Evolutionary conservation across 2,329 filamentous ascomycete species (phyloP), one percentile per base, ranked within the genome.

Genomic region (Massarina eburnea): DNA sequence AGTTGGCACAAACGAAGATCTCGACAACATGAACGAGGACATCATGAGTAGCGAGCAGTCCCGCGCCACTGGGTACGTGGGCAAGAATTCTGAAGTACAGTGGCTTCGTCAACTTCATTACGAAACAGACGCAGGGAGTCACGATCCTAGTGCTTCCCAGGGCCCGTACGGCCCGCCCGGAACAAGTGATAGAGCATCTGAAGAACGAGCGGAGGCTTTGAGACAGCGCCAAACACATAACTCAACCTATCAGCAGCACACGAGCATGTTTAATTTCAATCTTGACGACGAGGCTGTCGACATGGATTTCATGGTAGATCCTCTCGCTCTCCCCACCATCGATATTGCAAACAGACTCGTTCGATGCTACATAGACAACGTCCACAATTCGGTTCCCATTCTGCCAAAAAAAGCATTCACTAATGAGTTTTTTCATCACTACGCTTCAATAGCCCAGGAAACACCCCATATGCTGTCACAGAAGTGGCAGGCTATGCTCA

Each of bases 401-500:
- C 46, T 62, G 49, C 38, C 56, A 18, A 47, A 70, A 55, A 56
- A 54, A 18, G 51, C 57, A 1, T 71, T 73, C 40, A 41, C 54
- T 7, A 44, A 43, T 8, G 60, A 69, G 36, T 72, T 71, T 43
- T 52, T 62, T 36, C 51, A 55, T 4, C 70, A 57, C 59, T 60
- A 64, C 41, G 45, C 46, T 20, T 62, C 56, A 14, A 38, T 54
- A 24, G 44, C 50, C 20, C 35, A 47, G 19, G 48, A 55, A 38
- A 24, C 45, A 40, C 46, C 55, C 27, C 27, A 48, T 27, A 34
- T 43, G 18, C 22, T 54, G 9, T 42, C 57, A 15, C 47, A 47
- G 21, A 59, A 63, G 19, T 73, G 69, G 71, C 60, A 64, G 19
- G 62, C 64, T 5, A 67, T 70, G 15, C 40, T 74, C 32, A 73